These are phyloP conservation scores for Hypoxylon sp. DNA, from an alignment of 2,329 filamentous ascomycete genomes.

Conservation along the genomic window DNA sequence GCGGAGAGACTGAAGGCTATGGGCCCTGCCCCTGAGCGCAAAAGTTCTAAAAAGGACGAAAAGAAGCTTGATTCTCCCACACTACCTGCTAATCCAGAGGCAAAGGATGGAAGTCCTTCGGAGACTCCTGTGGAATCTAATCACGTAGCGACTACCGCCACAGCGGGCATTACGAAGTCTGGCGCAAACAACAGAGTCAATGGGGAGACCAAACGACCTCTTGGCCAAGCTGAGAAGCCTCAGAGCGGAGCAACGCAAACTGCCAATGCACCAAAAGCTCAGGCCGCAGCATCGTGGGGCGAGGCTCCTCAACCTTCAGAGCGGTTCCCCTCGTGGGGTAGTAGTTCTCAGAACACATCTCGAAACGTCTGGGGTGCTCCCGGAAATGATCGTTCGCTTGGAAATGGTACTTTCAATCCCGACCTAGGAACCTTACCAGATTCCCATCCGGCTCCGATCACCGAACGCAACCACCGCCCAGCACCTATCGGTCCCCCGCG, in stretches of 20 bases:
- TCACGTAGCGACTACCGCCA: slow-evolving; percentile 30
- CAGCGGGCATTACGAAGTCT: neutral
- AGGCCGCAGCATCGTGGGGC: slow-evolving; percentile 53
- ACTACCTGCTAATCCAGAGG: slow-evolving; percentile 41
- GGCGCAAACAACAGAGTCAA: slow-evolving; percentile 45
- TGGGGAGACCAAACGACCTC: slow-evolving; percentile 56
- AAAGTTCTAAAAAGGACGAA: slow-evolving; percentile 70
- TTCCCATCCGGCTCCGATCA: slow-evolving; percentile 56
- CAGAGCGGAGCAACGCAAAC: slow-evolving; percentile 35
- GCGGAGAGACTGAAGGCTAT: slow-evolving; percentile 79
- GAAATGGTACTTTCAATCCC: slow-evolving; percentile 82
- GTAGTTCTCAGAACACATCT: slow-evolving; percentile 60
- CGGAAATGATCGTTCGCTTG: slow-evolving; percentile 78
- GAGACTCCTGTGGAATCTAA: slow-evolving; percentile 55
- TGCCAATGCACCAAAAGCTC: slow-evolving; percentile 48
- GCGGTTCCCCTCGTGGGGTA: slow-evolving; percentile 66
- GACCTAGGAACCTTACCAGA: slow-evolving; percentile 68
- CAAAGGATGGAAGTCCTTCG: slow-evolving; percentile 32
- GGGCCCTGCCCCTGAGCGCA: slow-evolving; percentile 74
- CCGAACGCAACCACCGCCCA: slow-evolving; percentile 58
- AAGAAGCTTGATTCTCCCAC: slow-evolving; percentile 52
- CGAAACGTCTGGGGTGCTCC: slow-evolving; percentile 83
- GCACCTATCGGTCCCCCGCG: slow-evolving; percentile 62
- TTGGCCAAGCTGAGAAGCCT: slow-evolving; percentile 44
- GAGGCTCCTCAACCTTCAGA: slow-evolving; percentile 58